These are phyloP conservation scores for Naematelia encephala DNA, from an alignment of 768 basidiomycete genomes.

Conservation along the genomic window DNA sequence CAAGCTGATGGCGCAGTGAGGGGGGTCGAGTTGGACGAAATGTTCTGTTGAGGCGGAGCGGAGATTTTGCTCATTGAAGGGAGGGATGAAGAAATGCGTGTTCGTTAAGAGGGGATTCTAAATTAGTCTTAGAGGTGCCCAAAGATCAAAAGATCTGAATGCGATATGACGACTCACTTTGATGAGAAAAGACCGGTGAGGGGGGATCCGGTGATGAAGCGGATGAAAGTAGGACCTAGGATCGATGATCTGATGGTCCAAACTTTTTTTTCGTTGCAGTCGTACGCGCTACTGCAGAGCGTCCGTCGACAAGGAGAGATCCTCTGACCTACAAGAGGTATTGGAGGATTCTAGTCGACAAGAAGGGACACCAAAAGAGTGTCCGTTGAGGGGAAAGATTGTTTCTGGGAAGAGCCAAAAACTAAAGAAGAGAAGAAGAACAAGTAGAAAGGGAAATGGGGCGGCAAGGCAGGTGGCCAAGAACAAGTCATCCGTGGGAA, in stretches of 20 bases:
- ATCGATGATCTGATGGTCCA: background rate
- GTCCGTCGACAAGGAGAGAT: background rate
- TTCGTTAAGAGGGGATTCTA: too few relatives aligned
- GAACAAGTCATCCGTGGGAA: background rate
- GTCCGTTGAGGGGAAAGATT: background rate
- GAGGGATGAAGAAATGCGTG: background rate
- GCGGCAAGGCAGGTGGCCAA: slow-evolving; percentile 1
- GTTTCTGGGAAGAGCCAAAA: slow-evolving; percentile 1
- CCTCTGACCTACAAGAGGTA: background rate
- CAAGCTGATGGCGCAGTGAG: slow-evolving; percentile 65
- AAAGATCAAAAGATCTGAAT: too few relatives aligned
- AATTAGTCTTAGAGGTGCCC: too few relatives aligned
- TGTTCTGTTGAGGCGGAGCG: slow-evolving; percentile 63
- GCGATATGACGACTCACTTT: background rate
- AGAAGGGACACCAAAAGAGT: slow-evolving; percentile 3
- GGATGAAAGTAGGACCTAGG: background rate
- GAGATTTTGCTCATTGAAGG: slow-evolving; percentile 84
- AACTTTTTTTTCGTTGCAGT: background rate
- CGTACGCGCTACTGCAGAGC: too few relatives aligned
- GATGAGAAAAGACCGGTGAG: background rate
- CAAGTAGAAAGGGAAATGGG: background rate
- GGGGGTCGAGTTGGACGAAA: slow-evolving; percentile 50
- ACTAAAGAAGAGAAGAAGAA: background rate
- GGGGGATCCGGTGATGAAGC: background rate
- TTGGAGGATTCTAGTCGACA: background rate